A percentile compares a stretch with the other conserved stretches of the same genome.
phyloP scores from a whole-genome alignment of 2,329 filamentous ascomycete genomes.

The Microcera coccophila region DNA sequence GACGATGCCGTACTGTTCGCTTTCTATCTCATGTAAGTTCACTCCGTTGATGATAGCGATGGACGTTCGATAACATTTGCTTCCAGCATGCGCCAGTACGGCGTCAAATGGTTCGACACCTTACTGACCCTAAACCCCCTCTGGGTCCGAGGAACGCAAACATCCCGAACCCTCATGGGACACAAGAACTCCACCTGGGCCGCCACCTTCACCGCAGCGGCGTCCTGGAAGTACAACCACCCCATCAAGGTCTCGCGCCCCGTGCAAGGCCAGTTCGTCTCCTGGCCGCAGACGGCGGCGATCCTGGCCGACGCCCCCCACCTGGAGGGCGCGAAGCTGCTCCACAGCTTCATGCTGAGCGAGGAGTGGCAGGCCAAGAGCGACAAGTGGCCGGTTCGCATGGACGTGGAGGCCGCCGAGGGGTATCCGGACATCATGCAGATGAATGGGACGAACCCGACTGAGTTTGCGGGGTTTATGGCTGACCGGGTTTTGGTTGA shows the following conservation, averaged over 20 bases:
- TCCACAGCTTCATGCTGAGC: constrained; percentile 45
- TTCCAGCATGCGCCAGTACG: constrained; percentile 37
- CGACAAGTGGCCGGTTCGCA: constrained; percentile 33
- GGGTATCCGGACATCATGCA: constrained; percentile 23
- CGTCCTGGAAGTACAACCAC: constrained; percentile 13
- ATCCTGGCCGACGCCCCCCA: constrained; percentile 48
- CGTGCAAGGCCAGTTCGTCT: constrained; percentile 39
- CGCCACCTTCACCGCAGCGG: constrained; percentile 33
- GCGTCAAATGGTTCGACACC: constrained; percentile 44
- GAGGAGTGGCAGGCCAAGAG: constrained; percentile 34
- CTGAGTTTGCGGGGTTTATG: constrained; percentile 41
- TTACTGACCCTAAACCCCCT: constrained; percentile 46
- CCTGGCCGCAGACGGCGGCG: constrained; percentile 46
- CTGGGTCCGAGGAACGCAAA: constrained; percentile 51
- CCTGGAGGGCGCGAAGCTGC: constrained; percentile 48
- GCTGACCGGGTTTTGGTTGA: constrained; percentile 39
- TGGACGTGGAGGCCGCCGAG: constrained; percentile 29
- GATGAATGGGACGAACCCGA: constrained; percentile 31
- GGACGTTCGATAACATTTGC: background rate
- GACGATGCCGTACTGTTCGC: constrained; percentile 53
- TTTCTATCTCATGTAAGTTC: constrained; percentile 45
- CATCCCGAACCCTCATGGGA: constrained; percentile 35
- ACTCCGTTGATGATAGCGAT: too few relatives aligned
- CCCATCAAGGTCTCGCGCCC: constrained; percentile 30
- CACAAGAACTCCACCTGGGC: constrained; percentile 28